Conservation (phyloP, 2,329 filamentous ascomycete species). For the Simplicillium sp. region DNA sequence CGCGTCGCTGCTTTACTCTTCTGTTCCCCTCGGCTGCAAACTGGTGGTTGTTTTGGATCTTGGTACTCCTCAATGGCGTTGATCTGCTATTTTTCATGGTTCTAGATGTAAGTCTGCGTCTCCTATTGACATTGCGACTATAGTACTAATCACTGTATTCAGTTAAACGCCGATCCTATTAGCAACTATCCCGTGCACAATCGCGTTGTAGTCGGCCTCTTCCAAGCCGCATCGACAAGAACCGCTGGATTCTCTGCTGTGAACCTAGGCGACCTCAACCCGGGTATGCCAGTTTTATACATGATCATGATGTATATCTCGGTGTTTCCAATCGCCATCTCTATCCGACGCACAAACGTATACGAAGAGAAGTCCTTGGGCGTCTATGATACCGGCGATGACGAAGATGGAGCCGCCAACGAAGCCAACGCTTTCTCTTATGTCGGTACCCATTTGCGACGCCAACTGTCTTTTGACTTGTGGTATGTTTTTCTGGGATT, state of each 20-base stretch:
- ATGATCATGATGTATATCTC: slow-evolving; percentile 99
- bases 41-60: slow-evolving; percentile 90
- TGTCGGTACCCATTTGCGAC: slow-evolving; percentile 81
- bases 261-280: slow-evolving; percentile 68
- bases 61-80: slow-evolving; percentile 71
- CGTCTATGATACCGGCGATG: slow-evolving; percentile 49
- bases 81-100: slow-evolving; percentile 90
- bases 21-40: slow-evolving; percentile 84
- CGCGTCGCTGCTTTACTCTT: slow-evolving; percentile 89
- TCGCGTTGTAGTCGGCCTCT: slow-evolving; percentile 76
- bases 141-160: slow-evolving; percentile 13
- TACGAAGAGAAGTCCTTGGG: slow-evolving; percentile 88
- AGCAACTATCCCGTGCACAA: slow-evolving; percentile 59
- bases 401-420: slow-evolving; percentile 31
- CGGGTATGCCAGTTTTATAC: slow-evolving; percentile 88
- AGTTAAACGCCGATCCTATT: slow-evolving; percentile 66
- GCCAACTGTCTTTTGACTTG: slow-evolving; percentile 91
- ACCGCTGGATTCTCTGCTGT: slow-evolving; percentile 86
- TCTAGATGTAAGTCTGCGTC: slow-evolving; percentile 58
- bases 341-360: slow-evolving; percentile 86
- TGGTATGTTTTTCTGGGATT: slow-evolving; percentile 95
- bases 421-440: slow-evolving; percentile 63
- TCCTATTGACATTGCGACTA: neutral
- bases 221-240: slow-evolving; percentile 81
- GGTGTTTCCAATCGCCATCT: slow-evolving; percentile 93